A percentile compares a stretch with the other conserved stretches of the same genome.
Conservation (phyloP, 495 filamentous ascomycete genomes). For the Neurospora sp. region DNA sequence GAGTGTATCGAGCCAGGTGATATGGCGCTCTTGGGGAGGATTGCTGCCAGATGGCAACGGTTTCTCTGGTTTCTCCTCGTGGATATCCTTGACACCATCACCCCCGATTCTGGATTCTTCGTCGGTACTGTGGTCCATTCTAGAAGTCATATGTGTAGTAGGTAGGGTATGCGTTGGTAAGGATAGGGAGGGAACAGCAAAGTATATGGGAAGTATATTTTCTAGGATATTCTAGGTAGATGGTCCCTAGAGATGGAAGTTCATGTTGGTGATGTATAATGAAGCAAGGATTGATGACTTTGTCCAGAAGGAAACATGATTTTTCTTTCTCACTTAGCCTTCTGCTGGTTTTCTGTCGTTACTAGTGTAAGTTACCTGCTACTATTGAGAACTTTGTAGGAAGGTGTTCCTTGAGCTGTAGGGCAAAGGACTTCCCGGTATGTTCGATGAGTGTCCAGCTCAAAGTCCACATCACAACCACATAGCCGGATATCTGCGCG, state of each 20-base stretch:
- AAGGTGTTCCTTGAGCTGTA: neutral
- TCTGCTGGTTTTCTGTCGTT: neutral
- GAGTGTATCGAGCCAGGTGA: slow-evolving; percentile 20
- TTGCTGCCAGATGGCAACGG: neutral
- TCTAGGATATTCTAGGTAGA: neutral
- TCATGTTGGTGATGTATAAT: neutral
- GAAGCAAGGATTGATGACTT: neutral
- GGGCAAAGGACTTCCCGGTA: neutral
- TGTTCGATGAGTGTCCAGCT: neutral
- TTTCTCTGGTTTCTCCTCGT: neutral
- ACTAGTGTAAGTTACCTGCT: neutral
- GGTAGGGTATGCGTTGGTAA: neutral
- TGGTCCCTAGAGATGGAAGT: neutral
- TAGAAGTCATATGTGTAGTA: neutral
- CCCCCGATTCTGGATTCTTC: neutral
- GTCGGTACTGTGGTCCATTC: neutral
- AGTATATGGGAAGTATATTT: neutral
- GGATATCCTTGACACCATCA: neutral
- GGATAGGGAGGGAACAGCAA: neutral
- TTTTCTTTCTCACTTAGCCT: too few species aligned
- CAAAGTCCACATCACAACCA: neutral
- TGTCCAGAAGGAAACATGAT: neutral
- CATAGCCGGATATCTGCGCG: neutral
- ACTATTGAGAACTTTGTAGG: neutral
- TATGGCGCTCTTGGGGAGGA: neutral